phyloP scores from a whole-genome alignment of 1,284 basidiomycete genomes.

The Caloboletus inedulis region DNA sequence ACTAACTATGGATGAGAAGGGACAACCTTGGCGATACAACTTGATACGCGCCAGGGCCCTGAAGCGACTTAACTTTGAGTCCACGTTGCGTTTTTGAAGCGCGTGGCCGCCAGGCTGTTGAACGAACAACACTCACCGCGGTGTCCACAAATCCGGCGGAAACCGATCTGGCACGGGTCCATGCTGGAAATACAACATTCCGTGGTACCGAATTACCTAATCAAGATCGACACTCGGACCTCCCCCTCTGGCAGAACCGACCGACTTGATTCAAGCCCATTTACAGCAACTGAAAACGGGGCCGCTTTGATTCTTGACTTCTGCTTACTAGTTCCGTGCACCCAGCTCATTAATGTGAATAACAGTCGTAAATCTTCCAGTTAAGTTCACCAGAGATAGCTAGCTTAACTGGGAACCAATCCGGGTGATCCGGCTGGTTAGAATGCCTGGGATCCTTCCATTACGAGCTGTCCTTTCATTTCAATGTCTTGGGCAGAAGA shows the following conservation, averaged over 20 bases:
- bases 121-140: conserved; percentile 10
- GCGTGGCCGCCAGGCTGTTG: conserved; percentile 21
- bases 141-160: conserved; percentile 15
- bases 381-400: neutral
- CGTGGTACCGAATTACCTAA: conserved; percentile 26
- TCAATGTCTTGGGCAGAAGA: conserved; percentile 4
- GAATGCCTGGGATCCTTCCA: conserved; percentile 5
- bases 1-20: conserved; percentile 18
- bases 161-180: conserved; percentile 9
- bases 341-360: conserved; percentile 12
- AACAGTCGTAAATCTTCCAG: neutral
- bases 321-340: neutral
- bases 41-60: conserved; percentile 30
- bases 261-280: neutral
- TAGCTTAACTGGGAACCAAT: conserved; percentile 2
- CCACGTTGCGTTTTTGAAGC: conserved; percentile 24
- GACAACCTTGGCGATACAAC: conserved; percentile 24
- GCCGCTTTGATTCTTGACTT: neutral
- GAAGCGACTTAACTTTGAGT: conserved; percentile 13
- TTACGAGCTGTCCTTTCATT: conserved; percentile 18
- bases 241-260: neutral
- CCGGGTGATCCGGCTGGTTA: neutral
- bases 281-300: conserved; percentile 1
- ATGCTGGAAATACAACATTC: neutral
- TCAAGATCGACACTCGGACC: conserved; percentile 20